These are phyloP conservation scores for Primulina huaijiensis DNA, from an alignment of 257 asterid species.

Conservation along the genomic window DNA sequence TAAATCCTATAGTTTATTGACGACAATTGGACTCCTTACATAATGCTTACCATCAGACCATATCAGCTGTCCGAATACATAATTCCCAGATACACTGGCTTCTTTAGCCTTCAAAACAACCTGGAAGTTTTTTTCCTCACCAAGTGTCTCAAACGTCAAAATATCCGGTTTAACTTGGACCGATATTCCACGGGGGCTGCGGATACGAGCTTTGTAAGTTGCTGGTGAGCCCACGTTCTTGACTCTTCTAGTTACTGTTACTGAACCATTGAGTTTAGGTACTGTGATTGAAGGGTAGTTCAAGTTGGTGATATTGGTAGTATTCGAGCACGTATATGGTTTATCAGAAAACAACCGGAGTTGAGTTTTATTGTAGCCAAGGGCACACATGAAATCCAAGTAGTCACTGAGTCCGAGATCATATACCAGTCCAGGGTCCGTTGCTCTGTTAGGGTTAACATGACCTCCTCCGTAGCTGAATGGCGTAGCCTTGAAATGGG, in stretches of 20 bases:
- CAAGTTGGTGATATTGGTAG: conserved; percentile 44
- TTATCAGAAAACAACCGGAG: conserved; percentile 35
- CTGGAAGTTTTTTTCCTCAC: conserved; percentile 56
- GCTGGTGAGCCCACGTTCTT: conserved; percentile 75
- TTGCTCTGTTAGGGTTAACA: conserved; percentile 78
- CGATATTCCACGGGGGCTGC: conserved; percentile 48
- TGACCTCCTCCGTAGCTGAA: conserved; percentile 92
- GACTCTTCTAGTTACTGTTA: conserved; percentile 57
- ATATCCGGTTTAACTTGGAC: conserved; percentile 41
- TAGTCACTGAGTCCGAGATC: conserved; percentile 54
- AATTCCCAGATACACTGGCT: conserved; percentile 30
- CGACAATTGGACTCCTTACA: conserved; percentile 84
- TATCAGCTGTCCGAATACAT: conserved; percentile 67
- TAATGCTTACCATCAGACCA: conserved; percentile 83
- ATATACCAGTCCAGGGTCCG: conserved; percentile 90
- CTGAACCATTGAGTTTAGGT: conserved; percentile 46
- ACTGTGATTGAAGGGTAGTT: conserved; percentile 91
- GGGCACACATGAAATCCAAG: conserved; percentile 59
- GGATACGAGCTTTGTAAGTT: conserved; percentile 51
- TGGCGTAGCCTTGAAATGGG: conserved; percentile 56
- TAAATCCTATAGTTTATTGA: conserved; percentile 36
- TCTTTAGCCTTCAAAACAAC: conserved; percentile 39
- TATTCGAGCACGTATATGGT: conserved; percentile 40
- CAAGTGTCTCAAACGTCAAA: conserved; percentile 41
- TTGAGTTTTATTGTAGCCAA: conserved; percentile 53